Base-by-base conservation (phyloP, 495 filamentous ascomycete species). In the Xanthoparmelia taractica region DNA sequence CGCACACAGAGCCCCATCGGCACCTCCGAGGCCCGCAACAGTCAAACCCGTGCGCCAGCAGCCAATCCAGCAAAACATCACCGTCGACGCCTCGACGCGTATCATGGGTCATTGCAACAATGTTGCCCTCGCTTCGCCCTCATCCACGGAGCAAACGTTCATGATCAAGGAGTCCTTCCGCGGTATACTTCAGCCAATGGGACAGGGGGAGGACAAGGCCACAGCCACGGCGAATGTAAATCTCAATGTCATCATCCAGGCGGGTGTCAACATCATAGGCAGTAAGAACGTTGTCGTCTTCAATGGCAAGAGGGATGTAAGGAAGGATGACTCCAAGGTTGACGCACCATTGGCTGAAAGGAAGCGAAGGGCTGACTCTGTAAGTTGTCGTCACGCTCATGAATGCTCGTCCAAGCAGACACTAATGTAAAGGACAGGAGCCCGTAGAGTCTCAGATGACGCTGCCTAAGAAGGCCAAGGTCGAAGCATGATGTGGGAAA, bases 21-120 rank as follows among this genome's bases (percentile, higher is more conserved):
- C 61, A 36, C 34, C 15, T 18, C 40, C 61, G 36, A 37, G 41
- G 17, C 17, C 38, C n/a, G 2, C 40, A 43, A 20, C 40, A 43
- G 17, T 43, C 17, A 64, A 27, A 41, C 0, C 25, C 18, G 25
- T 29, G 41, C 33, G 40, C 5, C 11, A 38, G 8, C 57, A 23
- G 29, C 34, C 34, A 15, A 11, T 60, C 18, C 47, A 60, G 66
- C 36, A 57, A 68, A 23, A 73, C 17, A 77, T 79, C 57, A 61
- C 67, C 40, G 72, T 79, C 56, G 73, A 78, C 59, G 64, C 68
- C 20, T 74, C 74, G 11, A 77, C 78, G 66, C 66, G 58, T 38
- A 63, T 79, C 15, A 58, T 59, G 8, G 76, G 77, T 15, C 66
- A 75, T 48, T 65, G 59, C 23, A 79, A 76, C 66, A 70, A 59